phyloP scores from a whole-genome alignment of 2,329 filamentous ascomycete genomes.

The Thielaviopsis musarum region DNA sequence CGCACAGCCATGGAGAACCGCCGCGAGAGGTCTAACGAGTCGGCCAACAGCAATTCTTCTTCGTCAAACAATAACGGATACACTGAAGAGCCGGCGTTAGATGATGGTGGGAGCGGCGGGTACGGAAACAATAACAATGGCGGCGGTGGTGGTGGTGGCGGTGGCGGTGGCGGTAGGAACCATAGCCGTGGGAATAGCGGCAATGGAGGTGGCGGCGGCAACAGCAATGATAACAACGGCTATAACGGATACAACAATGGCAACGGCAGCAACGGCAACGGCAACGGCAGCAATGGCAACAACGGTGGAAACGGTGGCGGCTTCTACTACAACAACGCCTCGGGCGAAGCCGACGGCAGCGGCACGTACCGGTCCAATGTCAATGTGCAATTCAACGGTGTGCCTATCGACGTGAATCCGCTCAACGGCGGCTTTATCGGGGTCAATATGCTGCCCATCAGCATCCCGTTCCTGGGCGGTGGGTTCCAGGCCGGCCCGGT shows the following conservation, averaged over 20 bases:
- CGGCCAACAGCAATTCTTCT: not conserved
- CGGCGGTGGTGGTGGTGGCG: not conserved
- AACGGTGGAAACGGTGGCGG: not conserved
- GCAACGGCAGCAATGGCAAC: not conserved
- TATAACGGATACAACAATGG: not conserved
- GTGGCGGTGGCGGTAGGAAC: not conserved
- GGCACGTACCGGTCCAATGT: slow-evolving; percentile 3
- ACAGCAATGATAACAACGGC: not conserved
- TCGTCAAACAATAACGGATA: not conserved
- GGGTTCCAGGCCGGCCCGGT: slow-evolving; percentile 2
- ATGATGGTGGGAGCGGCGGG: not conserved
- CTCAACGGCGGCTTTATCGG: not conserved
- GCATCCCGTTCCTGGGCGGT: slow-evolving; percentile 2
- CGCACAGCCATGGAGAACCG: not conserved
- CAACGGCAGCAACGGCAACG: not conserved
- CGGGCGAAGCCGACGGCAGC: not conserved
- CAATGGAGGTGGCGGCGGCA: not conserved
- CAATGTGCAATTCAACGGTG: slow-evolving; percentile 6
- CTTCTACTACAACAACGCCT: not conserved
- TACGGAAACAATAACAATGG: not conserved
- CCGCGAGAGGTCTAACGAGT: not conserved
- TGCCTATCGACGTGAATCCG: slow-evolving; percentile 6
- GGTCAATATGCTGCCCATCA: slow-evolving; percentile 3
- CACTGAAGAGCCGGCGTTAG: not conserved
- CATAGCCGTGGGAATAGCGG: not conserved